phyloP scores from a whole-genome alignment of 345 rosid species.

The Gossypium sturtianum region DNA sequence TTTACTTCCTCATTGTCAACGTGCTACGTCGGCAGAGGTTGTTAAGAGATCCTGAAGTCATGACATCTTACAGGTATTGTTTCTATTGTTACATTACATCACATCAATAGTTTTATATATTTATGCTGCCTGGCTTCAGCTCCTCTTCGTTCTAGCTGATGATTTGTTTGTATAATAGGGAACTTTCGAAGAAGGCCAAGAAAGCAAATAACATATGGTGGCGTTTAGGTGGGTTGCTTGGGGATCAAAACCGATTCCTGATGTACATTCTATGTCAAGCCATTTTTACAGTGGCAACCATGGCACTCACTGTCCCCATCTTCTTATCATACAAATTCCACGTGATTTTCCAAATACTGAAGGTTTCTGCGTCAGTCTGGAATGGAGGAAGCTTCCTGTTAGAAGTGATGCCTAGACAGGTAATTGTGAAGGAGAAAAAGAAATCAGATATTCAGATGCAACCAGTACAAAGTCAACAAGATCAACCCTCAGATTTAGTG shows the following conservation, averaged over 20 bases:
- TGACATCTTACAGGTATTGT: slow-evolving; percentile 88
- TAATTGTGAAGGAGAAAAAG: slow-evolving; percentile 73
- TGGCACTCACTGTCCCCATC: slow-evolving; percentile 88
- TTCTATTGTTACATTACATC: not conserved
- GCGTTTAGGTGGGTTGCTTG: slow-evolving; percentile 76
- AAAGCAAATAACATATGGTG: slow-evolving; percentile 86
- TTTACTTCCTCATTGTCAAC: slow-evolving; percentile 84
- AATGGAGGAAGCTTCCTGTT: slow-evolving; percentile 89
- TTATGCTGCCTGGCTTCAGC: not conserved
- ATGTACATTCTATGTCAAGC: slow-evolving; percentile 81
- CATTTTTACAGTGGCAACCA: slow-evolving; percentile 82
- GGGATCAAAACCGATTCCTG: slow-evolving; percentile 72
- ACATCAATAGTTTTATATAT: not conserved
- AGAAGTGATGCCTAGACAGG: slow-evolving; percentile 89
- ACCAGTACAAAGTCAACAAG: slow-evolving; percentile 18
- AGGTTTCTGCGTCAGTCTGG: slow-evolving; percentile 86
- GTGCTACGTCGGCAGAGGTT: slow-evolving; percentile 88
- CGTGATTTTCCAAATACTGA: slow-evolving; percentile 69
- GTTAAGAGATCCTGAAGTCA: slow-evolving; percentile 94
- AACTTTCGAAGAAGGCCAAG: slow-evolving; percentile 79
- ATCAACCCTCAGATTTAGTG: slow-evolving; percentile 3
- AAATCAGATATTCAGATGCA: slow-evolving; percentile 36
- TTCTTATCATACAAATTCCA: slow-evolving; percentile 71
- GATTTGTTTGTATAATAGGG: slow-evolving; percentile 32
- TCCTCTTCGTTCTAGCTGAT: not conserved